Percentiles rank a stretch among this genome's conserved stretches.
These are phyloP conservation scores for Arthroderma sp. DNA, from an alignment of 2,329 filamentous ascomycete genomes.

Conservation along the genomic window DNA sequence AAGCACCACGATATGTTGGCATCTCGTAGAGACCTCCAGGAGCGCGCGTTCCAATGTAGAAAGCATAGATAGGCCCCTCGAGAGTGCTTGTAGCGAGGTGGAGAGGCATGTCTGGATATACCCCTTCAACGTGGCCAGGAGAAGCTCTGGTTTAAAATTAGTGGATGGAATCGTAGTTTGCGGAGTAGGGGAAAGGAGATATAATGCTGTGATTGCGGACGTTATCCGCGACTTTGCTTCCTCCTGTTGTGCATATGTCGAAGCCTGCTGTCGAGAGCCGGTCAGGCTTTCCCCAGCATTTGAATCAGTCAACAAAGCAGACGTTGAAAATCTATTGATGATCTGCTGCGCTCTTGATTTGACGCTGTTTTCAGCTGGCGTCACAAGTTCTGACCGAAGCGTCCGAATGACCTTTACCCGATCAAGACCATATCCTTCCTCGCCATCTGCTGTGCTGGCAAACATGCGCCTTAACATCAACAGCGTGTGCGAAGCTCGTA, in stretches of 20 bases:
- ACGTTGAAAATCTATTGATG: slow-evolving; percentile 72
- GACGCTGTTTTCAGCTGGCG: slow-evolving; percentile 61
- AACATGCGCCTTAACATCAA: slow-evolving; percentile 63
- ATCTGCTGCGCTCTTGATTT: slow-evolving; percentile 62
- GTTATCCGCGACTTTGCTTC: slow-evolving; percentile 61
- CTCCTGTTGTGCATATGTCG: slow-evolving; percentile 49
- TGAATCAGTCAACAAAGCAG: slow-evolving; percentile 30
- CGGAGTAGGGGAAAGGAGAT: slow-evolving; percentile 60
- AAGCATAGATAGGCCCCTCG: slow-evolving; percentile 63
- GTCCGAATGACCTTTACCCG: slow-evolving; percentile 58
- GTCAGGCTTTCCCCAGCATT: slow-evolving; percentile 9
- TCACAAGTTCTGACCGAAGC: slow-evolving; percentile 55
- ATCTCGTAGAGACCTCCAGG: slow-evolving; percentile 66
- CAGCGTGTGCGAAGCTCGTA: slow-evolving; percentile 70
- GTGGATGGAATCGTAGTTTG: slow-evolving; percentile 33
- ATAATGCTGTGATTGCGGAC: slow-evolving; percentile 63
- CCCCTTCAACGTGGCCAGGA: slow-evolving; percentile 63
- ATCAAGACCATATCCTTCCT: slow-evolving; percentile 66
- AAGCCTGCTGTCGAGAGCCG: slow-evolving; percentile 13
- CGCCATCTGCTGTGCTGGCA: slow-evolving; percentile 50
- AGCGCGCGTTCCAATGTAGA: slow-evolving; percentile 72
- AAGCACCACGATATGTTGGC: slow-evolving; percentile 82
- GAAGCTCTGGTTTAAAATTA: slow-evolving; percentile 51
- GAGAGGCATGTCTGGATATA: slow-evolving; percentile 74
- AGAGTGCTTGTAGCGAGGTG: slow-evolving; percentile 60